phyloP scores from a whole-genome alignment of 2,329 filamentous ascomycete species.

The Calonectria pauciramosa region DNA sequence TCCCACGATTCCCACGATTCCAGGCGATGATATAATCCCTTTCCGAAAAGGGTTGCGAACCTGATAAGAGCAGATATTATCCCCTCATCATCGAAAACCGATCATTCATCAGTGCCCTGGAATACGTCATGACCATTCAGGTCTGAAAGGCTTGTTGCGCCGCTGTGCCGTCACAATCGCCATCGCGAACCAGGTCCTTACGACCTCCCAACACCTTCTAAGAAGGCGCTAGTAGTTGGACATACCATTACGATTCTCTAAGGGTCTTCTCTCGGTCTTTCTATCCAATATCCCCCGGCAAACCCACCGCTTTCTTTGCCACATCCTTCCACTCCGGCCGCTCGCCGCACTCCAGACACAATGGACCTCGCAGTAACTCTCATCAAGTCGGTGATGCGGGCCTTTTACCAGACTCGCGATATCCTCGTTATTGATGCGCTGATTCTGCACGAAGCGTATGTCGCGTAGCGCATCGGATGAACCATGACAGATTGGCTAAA shows the following conservation, averaged over 20 bases:
- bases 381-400: slow-evolving; percentile 86
- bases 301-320: not conserved
- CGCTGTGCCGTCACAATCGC: slow-evolving; percentile 30
- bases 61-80: not conserved
- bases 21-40: not conserved
- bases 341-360: slow-evolving; percentile 24
- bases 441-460: slow-evolving; percentile 84
- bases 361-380: slow-evolving; percentile 78
- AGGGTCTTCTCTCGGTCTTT: not conserved
- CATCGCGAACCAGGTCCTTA: slow-evolving; percentile 23
- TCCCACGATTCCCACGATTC: not conserved
- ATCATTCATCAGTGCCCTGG: not conserved
- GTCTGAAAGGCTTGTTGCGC: slow-evolving; percentile 35
- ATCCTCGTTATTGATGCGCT: slow-evolving; percentile 89
- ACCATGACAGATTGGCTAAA: slow-evolving; percentile 68
- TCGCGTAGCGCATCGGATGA: slow-evolving; percentile 21
- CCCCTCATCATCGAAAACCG: not conserved
- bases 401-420: slow-evolving; percentile 89
- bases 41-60: slow-evolving; percentile 4
- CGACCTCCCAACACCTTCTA: slow-evolving; percentile 5
- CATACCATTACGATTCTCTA: not conserved
- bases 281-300: not conserved
- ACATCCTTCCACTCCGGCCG: not conserved
- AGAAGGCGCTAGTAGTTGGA: not conserved
- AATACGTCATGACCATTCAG: slow-evolving; percentile 31